phyloP scores from a whole-genome alignment of 2,329 filamentous ascomycete genomes.

The Penicillium paneum region DNA sequence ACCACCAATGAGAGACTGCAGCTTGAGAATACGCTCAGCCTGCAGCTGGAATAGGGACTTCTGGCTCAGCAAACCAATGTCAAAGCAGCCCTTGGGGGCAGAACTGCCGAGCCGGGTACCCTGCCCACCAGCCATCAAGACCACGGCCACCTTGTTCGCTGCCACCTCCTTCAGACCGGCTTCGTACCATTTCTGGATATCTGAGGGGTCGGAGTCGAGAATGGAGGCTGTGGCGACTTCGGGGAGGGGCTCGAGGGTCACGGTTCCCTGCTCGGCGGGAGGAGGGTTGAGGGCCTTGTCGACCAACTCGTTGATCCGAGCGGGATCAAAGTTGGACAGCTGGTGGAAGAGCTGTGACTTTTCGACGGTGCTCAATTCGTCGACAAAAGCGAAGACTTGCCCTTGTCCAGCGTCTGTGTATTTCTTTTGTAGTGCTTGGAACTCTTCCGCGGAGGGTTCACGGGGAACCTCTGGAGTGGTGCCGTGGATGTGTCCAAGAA shows the following conservation, averaged over 20 bases:
- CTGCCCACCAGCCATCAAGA: conserved; percentile 96
- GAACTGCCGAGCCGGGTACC: conserved; percentile 92
- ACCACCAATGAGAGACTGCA: conserved; percentile 73
- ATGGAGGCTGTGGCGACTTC: conserved; percentile 83
- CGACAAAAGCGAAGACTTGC: conserved; percentile 85
- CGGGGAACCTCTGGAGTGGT: conserved; percentile 38
- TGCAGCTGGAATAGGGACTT: conserved; percentile 98
- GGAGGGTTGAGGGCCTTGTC: conserved; percentile 77
- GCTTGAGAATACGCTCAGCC: conserved; percentile 84
- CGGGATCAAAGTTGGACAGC: conserved; percentile 75
- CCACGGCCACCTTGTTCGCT: conserved; percentile 72
- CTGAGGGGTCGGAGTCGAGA: conserved; percentile 75
- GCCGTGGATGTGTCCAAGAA: conserved; percentile 49
- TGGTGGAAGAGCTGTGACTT: conserved; percentile 79
- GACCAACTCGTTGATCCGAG: conserved; percentile 82
- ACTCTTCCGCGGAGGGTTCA: conserved; percentile 61
- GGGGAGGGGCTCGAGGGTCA: conserved; percentile 79
- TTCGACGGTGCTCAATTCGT: conserved; percentile 68
- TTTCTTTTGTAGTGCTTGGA: conserved; percentile 66
- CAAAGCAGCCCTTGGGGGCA: conserved; percentile 93
- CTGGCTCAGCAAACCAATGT: conserved; percentile 87
- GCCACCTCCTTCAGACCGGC: conserved; percentile 64
- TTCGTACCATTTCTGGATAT: conserved; percentile 81
- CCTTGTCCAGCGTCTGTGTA: conserved; percentile 73
- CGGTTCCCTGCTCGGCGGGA: conserved; percentile 50